phyloP scores from a whole-genome alignment of 805 yeast genomes.

The Hanseniaspora meyeri region DNA sequence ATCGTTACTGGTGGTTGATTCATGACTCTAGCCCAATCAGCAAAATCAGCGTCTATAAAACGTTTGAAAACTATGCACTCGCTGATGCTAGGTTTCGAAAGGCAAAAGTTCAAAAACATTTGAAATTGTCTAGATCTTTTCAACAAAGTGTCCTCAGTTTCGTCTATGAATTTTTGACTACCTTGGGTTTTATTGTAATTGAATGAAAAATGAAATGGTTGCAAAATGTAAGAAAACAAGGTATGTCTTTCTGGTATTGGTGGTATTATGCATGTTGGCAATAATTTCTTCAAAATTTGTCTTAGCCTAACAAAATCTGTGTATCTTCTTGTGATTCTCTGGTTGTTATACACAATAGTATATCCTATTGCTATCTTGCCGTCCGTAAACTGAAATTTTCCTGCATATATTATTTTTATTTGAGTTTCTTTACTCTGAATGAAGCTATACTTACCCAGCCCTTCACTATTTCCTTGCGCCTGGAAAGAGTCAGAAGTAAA shows the following conservation, averaged over 20 bases:
- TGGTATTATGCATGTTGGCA: slow-evolving; percentile 76
- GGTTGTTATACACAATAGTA: slow-evolving; percentile 52
- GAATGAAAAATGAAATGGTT: slow-evolving; percentile 25
- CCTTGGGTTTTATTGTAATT: slow-evolving; percentile 17
- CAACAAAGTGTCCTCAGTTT: slow-evolving; percentile 5
- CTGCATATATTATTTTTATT: slow-evolving; percentile 64
- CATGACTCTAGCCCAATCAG: slow-evolving; percentile 65
- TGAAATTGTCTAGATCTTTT: slow-evolving; percentile 65
- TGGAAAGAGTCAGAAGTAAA: neutral
- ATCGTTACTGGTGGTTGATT: slow-evolving; percentile 42
- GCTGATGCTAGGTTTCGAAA: slow-evolving; percentile 42
- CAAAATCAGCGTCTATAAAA: slow-evolving; percentile 71
- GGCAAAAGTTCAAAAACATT: slow-evolving; percentile 67
- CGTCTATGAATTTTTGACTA: slow-evolving; percentile 40
- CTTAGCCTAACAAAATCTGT: slow-evolving; percentile 84
- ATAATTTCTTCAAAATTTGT: slow-evolving; percentile 52
- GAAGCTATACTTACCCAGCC: neutral
- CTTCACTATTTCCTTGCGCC: neutral
- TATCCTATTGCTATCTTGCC: slow-evolving; percentile 70
- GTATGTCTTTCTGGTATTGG: slow-evolving; percentile 87
- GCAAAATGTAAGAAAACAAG: slow-evolving; percentile 34
- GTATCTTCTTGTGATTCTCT: slow-evolving; percentile 66
- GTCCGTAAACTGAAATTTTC: slow-evolving; percentile 70
- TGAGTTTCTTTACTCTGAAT: neutral
- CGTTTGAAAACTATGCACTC: slow-evolving; percentile 53